Base-by-base conservation (phyloP, 139 green algal genomes). In the Tetraselmis striata region DNA sequence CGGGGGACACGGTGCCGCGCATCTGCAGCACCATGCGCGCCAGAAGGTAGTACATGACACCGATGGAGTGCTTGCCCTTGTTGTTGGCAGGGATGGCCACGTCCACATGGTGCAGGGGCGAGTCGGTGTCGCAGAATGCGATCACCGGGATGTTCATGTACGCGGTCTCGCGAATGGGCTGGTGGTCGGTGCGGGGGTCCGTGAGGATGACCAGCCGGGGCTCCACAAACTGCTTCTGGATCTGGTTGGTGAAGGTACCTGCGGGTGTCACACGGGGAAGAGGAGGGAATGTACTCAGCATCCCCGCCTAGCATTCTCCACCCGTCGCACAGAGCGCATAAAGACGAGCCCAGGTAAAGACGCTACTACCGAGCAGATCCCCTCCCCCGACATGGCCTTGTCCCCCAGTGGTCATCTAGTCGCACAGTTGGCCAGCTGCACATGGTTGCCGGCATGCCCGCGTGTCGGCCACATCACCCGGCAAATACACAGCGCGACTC, bases 81-180 rank as follows among this genome's bases (percentile, higher is more conserved):
- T 99, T 99, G 94, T 99, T 99, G 86, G 97, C 97, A 31, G 97
- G 97, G 90, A 99, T 99, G 83, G 96, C 97, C 26, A 99, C 90
- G 87, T 99, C 97, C 79, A 99, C 94, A 85, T 95, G 82, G 32
- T 90, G 87, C 85, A 98, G 88, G 2, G 95, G 89, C 23, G 95
- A 98, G 92, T 99, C 97, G 27, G 97, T 99, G 93, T 99, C 97
- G 92, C 94, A 98, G 92, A 99, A 99, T 1, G 97, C 96, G 83
- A 99, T 99, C 77, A 94, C 97, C 80, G 97, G 97, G 87, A 99
- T 98, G 95, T 99, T 99, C 88, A 98, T 93, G 88, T 99, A 98
- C 31, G 94, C 89, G 2, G 96, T 93, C 94, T 99, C 97, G 83
- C 92, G 95, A 85, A 98, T 96, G 67, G 97, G 95, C 95, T 99